A percentile compares a stretch with the other conserved stretches of the same genome.
Conservation (phyloP, 169 alveolate genomes). For the Amoebophrya sp. region DNA sequence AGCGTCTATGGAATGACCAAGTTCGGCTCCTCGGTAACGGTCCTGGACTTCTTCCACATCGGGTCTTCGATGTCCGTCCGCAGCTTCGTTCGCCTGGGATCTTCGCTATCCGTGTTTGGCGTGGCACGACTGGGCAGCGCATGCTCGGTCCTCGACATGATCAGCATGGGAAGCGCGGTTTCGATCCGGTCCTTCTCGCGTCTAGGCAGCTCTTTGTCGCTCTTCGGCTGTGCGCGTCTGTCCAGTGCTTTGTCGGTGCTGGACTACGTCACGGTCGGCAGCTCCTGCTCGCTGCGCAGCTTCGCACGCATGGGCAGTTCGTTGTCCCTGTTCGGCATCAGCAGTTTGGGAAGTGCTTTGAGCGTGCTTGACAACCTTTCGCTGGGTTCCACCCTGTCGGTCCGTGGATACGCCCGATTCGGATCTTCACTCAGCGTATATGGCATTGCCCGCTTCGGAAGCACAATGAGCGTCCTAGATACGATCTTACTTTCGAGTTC, state of each 20-base stretch:
- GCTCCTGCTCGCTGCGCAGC: background rate
- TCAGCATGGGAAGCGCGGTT: slow-evolving; percentile 6
- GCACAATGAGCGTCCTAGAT: background rate
- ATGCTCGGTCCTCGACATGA: slow-evolving; percentile 14
- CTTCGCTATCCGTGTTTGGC: slow-evolving; percentile 21
- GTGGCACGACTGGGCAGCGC: slow-evolving; percentile 33
- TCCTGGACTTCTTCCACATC: background rate
- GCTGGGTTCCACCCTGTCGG: background rate
- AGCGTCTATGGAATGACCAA: slow-evolving; percentile 20
- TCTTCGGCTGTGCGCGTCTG: background rate
- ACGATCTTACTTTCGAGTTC: background rate
- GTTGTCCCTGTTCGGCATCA: slow-evolving; percentile 5
- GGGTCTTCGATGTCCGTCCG: slow-evolving; percentile 17
- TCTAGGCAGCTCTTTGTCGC: background rate
- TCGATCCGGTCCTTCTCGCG: slow-evolving; percentile 3
- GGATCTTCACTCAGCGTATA: background rate
- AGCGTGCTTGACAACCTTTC: slow-evolving; percentile 14
- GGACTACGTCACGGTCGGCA: background rate
- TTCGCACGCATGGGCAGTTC: background rate
- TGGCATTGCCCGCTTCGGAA: background rate
- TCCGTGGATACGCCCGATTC: background rate
- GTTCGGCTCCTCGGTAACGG: background rate
- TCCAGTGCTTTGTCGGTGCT: slow-evolving; percentile 22
- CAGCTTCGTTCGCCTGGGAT: slow-evolving; percentile 24
- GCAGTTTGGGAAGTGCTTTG: background rate